Conservation (phyloP, 495 filamentous ascomycete genomes). For the Cercophora newfieldiana region DNA sequence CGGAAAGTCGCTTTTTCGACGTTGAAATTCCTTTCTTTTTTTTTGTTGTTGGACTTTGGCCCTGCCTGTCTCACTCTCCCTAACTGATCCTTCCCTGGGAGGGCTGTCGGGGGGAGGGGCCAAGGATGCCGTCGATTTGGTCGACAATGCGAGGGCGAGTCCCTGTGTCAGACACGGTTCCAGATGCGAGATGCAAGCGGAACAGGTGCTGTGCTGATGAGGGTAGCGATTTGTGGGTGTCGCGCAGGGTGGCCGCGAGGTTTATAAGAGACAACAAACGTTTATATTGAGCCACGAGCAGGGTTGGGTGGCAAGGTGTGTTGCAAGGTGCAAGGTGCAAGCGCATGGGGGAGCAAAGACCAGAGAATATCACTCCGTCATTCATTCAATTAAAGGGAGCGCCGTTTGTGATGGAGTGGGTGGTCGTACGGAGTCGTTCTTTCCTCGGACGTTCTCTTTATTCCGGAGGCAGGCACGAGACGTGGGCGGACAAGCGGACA, state of each 20-base stretch:
- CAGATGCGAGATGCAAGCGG: conserved; percentile 22
- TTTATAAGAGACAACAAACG: conserved; percentile 21
- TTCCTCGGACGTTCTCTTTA: conserved; percentile 31
- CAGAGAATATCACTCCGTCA: conserved; percentile 29
- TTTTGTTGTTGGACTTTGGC: neutral
- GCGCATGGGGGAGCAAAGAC: conserved; percentile 15
- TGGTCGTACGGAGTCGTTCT: conserved; percentile 6
- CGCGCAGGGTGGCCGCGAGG: conserved; percentile 11
- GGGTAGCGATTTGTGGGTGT: conserved; percentile 2
- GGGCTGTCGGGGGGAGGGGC: conserved; percentile 9
- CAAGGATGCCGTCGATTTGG: conserved; percentile 15
- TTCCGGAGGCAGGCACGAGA: conserved; percentile 27
- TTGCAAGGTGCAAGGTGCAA: conserved; percentile 20
- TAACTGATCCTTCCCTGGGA: neutral
- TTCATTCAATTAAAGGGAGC: conserved; percentile 30
- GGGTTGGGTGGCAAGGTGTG: conserved; percentile 19
- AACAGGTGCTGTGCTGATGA: conserved; percentile 12
- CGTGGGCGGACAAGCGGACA: conserved; percentile 21
- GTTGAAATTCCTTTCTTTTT: neutral
- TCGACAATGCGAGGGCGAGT: conserved; percentile 19
- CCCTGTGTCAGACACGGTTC: conserved; percentile 20
- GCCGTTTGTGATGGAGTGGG: conserved; percentile 23
- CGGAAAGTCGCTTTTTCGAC: conserved; percentile 14
- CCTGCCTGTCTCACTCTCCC: neutral
- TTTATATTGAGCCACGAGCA: conserved; percentile 22